Conservation (phyloP, 2,329 filamentous ascomycete species). For the Botrytis paeoniae region DNA sequence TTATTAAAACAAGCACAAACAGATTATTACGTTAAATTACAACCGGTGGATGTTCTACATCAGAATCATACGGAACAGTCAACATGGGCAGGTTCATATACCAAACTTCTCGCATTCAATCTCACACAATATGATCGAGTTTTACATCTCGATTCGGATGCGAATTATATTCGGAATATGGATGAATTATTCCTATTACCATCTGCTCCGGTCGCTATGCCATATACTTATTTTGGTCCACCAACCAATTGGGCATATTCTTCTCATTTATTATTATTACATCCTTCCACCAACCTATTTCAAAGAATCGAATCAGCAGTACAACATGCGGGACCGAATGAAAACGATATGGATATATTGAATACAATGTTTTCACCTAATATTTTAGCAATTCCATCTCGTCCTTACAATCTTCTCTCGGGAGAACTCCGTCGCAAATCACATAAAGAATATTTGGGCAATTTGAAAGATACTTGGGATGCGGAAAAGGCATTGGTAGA, state of each 20-base stretch:
- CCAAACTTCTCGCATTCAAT: constrained; percentile 35
- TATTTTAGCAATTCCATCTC: constrained; percentile 54
- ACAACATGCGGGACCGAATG: constrained; percentile 22
- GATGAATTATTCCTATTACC: constrained; percentile 35
- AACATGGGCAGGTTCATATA: constrained; percentile 33
- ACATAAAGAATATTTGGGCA: constrained; percentile 51
- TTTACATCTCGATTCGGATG: constrained; percentile 30
- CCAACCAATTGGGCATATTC: constrained; percentile 29
- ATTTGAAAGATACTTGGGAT: constrained; percentile 50
- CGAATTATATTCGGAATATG: constrained; percentile 29
- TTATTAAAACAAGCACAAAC: constrained; percentile 29
- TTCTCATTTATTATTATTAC: constrained; percentile 31
- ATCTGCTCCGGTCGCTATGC: constrained; percentile 32
- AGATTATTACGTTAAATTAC: constrained; percentile 31
- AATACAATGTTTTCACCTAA: constrained; percentile 51
- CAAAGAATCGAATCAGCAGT: constrained; percentile 26
- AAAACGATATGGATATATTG: constrained; percentile 38
- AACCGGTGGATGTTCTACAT: constrained; percentile 30
- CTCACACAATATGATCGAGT: constrained; percentile 33
- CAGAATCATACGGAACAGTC: constrained; percentile 22
- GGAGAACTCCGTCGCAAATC: constrained; percentile 53
- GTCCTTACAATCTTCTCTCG: constrained; percentile 53
- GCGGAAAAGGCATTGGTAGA: constrained; percentile 48
- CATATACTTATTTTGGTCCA: constrained; percentile 32
- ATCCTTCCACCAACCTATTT: constrained; percentile 28